Evolutionary conservation across 441 rosid genomes (phyloP), one percentile per base, ranked within the genome.

Genomic region (Erysimum cheiri): DNA sequence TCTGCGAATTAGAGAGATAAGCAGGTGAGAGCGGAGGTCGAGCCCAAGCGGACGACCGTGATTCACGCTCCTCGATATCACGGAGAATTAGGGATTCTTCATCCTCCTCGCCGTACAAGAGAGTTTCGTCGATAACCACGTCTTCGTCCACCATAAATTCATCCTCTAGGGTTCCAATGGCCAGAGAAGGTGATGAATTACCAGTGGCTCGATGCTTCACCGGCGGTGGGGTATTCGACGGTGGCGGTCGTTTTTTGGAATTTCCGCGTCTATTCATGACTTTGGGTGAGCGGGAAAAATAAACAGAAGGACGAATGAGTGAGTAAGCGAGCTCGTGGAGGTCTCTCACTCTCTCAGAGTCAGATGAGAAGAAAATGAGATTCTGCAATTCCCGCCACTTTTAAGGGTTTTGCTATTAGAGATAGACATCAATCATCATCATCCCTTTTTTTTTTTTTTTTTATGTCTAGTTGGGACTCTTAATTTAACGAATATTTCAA

Each of bases 141-240:
- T 92, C 97, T 76, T 92, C 98, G 68, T 91, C 98, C 8, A 83
- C 96, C 12, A 83, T 57, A 73, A 94, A 87, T 6, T 94, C 98
- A 5, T 95, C 99, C 1, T 85, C 96, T 54, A 40, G 60, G 47
- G 72, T 46, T 49, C 80, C 73, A 44, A 40, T 22, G 6, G 77
- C 64, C 31, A 74, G 69, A 19, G 78, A 69, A 8, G 86, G 82
- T 3, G 82, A 35, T 0, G 78, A 60, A 24, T 65, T 64, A 29
- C 46, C 63, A 4, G 74, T 66, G 41, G 87, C 86, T 36, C 85
- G 90, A 12, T 80, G 87, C 79, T 87, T 90, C 9, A 80, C 57
- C 36, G 83, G 72, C 57, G 86, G 85, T 13, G 72, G 71, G 11
- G 81, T 74, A 53, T 69, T 71, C 17, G 84, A 49, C 66, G 90